Base-by-base conservation (phyloP, 2,329 filamentous ascomycete species). In the Claviceps sp. region DNA sequence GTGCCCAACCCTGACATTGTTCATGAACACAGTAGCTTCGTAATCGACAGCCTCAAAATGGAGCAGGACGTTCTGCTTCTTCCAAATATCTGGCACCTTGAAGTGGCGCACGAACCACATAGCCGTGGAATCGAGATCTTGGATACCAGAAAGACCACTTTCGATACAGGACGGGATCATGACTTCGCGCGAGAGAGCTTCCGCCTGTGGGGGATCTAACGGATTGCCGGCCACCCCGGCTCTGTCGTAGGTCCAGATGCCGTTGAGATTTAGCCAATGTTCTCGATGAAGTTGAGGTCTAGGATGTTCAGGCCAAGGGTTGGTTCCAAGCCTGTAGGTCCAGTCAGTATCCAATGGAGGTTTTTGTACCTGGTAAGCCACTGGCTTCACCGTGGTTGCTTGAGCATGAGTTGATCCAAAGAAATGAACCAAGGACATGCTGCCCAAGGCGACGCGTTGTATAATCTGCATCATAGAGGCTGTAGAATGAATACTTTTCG, bases 41-140 rank as follows among this genome's bases (percentile, higher is more conserved):
- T 78, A 80, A 58, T 81, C 77, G 34, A 80, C 77, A 5, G 77
- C 77, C 56, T 78, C 77, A 51, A 81, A 80, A 58, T 80, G 76
- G 50, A 81, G 65, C 43, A 80, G 55, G 1, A 80, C 66, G 1
- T 61, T 65, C 44, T 69, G 64, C 4, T 62, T 64, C 1, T 62
- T 63, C 76, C 77, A 82, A 16, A 61, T 58, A 0, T 61, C 57
- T 0, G 78, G 73, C 0, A 82, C 65, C 1, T 63, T 60, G 57
- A 83, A 81, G 0, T 66, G 67, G 0, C 73, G 78, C 44, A 70
- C 68, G 55, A 73, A 76, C 73, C 73, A 76, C 59, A 74, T 75
- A 50, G 70, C 62, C 0, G 65, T 67, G 8, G 69, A 60, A 26
- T 70, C 65, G 2, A 67, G 61, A 4, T 64, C 57, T 62, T 73